Evolutionary conservation across 257 asterid genomes (phyloP), one percentile per base, ranked within the genome.

Genomic region (Gardenia jasminoides): DNA sequence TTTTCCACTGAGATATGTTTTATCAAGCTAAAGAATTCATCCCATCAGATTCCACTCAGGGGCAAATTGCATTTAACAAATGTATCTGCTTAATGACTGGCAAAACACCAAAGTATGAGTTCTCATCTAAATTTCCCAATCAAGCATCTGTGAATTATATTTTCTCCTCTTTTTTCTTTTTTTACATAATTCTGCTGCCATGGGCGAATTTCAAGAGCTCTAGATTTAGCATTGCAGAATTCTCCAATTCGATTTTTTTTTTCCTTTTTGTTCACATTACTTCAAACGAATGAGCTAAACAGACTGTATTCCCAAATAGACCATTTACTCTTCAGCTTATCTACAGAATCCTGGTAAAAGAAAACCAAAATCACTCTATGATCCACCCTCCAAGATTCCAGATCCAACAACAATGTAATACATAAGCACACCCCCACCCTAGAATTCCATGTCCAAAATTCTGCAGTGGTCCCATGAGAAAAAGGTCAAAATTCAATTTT

Each of bases 341-440:
- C 33, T 6, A 62, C 10, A 76, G 31, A 62, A 41, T 4, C 72
- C 0, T 46, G 58, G 65, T 69, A 10, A 68, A 28, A 6, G 41
- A 47, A 46, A 39, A 41, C 31, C 24, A n/a, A 9, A 76, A 62
- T 30, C 16, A 67, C 59, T 66, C 31, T 0, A 54, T 24, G 80
- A 78, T 72, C 76, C 76, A 26, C 46, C 19, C 30, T 0, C 13
- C 31, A 75, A 82, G 50, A 79, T 74, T 66, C 47, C 70, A 79
- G 78, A 79, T 82, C 86, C 72, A 67, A 69, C 58, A 80, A 3
- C 69, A 28, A 72, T 26, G 36, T 48, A 43, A 16, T 11, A 67
- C 13, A 44, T 20, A 41, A 20, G 31, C 61, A 26, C 36, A 66
- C 58, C 73, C 73, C n/a, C 48, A 66, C 7, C 52, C 22, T 26